Conservation (phyloP, 352 stramenopile genomes). For the Pythium rishiriense region DNA sequence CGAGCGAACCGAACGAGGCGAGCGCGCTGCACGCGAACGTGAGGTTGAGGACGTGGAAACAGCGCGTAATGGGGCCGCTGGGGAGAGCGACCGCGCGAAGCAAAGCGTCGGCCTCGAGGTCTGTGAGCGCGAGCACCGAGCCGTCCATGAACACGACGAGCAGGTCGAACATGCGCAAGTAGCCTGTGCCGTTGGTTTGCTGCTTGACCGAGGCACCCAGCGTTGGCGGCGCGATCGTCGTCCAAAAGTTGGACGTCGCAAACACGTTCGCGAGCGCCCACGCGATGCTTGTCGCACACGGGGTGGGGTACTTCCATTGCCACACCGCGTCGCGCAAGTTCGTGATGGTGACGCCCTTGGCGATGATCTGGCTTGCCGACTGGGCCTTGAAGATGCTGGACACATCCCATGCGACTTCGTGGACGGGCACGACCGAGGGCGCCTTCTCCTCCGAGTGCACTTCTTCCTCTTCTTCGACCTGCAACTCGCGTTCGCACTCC, state of each 20-base stretch:
- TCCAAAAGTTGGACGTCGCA: conserved; percentile 50
- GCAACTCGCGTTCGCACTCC: conserved; percentile 62
- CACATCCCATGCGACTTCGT: conserved; percentile 34
- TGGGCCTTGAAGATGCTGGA: conserved; percentile 5
- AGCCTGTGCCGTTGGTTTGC: conserved; percentile 20
- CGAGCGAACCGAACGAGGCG: background rate
- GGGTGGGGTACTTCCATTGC: background rate
- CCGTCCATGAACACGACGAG: conserved; percentile 45
- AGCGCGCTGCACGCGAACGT: conserved; percentile 11
- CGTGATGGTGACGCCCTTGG: background rate
- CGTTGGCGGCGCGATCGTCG: conserved; percentile 9
- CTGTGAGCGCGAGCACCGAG: conserved; percentile 39
- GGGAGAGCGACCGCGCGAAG: conserved; percentile 27
- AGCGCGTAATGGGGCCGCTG: background rate
- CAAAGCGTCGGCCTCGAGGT: conserved; percentile 44
- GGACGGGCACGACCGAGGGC: conserved; percentile 6
- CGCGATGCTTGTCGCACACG: conserved; percentile 16
- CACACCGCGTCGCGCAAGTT: conserved; percentile 13
- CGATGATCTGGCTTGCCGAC: background rate
- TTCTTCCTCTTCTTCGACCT: conserved; percentile 51
- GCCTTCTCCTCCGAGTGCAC: conserved; percentile 30
- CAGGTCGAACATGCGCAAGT: conserved; percentile 35
- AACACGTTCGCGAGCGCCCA: conserved; percentile 35
- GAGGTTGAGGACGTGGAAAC: conserved; percentile 6
- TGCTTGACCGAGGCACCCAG: background rate